A percentile compares a stretch with the other conserved stretches of the same genome.
Evolutionary conservation across 164 flowering plant genomes (phyloP).

Genomic region (Magnolia kwangsiensis): DNA sequence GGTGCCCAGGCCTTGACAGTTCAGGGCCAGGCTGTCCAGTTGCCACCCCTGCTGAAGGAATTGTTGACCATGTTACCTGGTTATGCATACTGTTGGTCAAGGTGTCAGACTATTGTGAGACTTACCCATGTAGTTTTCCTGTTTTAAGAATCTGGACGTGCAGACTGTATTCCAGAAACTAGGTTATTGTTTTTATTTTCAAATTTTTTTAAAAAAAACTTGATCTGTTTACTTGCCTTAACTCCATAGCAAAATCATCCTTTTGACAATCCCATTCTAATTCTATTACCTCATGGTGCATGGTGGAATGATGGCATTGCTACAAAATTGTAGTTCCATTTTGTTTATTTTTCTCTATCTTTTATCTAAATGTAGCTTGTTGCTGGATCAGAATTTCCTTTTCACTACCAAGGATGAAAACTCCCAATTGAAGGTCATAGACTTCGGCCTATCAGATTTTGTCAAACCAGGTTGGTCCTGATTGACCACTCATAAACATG

Average conservation of each 20-base stretch:
- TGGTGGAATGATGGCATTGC: neutral
- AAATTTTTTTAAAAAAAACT: no score
- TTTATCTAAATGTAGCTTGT: constrained; percentile 16
- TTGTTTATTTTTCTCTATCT: neutral
- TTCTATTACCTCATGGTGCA: neutral
- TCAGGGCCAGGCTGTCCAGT: no score
- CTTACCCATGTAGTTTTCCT: no score
- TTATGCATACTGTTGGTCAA: no score
- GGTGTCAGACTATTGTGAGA: no score
- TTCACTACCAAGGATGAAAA: constrained; percentile 74
- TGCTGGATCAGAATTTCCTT: constrained; percentile 74
- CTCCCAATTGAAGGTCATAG: constrained; percentile 82
- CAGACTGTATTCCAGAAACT: no score
- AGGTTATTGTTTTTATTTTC: no score
- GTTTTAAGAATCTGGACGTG: no score
- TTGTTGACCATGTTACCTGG: no score
- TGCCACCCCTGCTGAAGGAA: no score
- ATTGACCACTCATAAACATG: neutral
- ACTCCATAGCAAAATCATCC: neutral
- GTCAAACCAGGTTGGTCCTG: constrained; percentile 77
- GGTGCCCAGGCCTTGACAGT: no score
- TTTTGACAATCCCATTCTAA: no score
- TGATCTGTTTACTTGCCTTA: neutral
- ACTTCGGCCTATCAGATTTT: constrained; percentile 95
- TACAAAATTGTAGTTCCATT: neutral